Base-by-base conservation (phyloP, 108 stramenopile genomes). In the Nitzschia palea region DNA sequence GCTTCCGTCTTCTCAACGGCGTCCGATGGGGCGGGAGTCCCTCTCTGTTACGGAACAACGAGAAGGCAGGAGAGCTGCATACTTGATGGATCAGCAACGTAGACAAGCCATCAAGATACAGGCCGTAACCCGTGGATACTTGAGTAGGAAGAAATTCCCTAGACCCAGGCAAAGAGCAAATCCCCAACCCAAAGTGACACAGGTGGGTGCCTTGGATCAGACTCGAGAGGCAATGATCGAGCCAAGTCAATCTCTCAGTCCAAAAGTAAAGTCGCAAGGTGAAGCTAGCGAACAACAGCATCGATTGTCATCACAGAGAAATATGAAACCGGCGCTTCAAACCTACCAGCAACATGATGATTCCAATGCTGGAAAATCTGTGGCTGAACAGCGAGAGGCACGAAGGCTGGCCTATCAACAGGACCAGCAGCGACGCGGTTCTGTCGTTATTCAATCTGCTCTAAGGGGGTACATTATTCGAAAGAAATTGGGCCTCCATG, bases 391-490 rank as follows among this genome's bases (percentile, higher is more conserved):
- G 25, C 36, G 59, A 6, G 59, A 40, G 40, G 33, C 18, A 22
- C 59, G 59, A 14, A 40, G 35, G 31, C 18, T 32, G 40, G 40
- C 22, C 18, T 60, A 60, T 43, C 17, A 32, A 32, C 10, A 23
- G 27, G 59, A 60, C 37, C 25, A 34, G 35, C 10, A 60, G 43
- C 36, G 59, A 8, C n/a, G 59, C 10, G 59, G 18, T 10, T 37
- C 59, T 42, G 9, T 60, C 18, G 33, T 25, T 12, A 60, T 60
- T 23, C 59, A 60, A 26, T n/a, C 40, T 15, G 59, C 59, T 6
- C 20, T 60, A 10, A 37, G 59, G 25, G 59, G 59, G 20, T 60
- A 42, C 59, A 43, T 60, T 15, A 40, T 60, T 8, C 35, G 59
- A 2, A 60, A 43, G 25, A 14, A 40, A 25, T 27, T 55, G 14